Conservation (phyloP, 1,284 basidiomycete species). For the Termitomyces sp. region DNA sequence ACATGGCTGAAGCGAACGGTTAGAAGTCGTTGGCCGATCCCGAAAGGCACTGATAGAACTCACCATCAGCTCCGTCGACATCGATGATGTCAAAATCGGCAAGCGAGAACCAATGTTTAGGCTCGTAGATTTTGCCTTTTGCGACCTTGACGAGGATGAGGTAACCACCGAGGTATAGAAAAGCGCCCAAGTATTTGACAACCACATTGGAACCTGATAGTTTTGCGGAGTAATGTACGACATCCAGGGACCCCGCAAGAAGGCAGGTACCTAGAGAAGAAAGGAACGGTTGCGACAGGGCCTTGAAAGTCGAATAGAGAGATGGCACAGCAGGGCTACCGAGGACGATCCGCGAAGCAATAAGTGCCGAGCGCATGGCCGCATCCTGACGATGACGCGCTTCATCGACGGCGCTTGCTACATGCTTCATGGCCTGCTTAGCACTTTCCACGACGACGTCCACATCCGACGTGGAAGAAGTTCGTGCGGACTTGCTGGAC, state of each 20-base stretch:
- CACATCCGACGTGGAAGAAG: slow-evolving; percentile 27
- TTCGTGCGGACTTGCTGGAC: slow-evolving; percentile 28
- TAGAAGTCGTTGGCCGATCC: background rate
- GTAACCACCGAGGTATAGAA: slow-evolving; percentile 83
- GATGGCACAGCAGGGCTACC: slow-evolving; percentile 24
- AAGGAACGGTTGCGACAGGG: slow-evolving; percentile 52
- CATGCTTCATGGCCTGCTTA: slow-evolving; percentile 55
- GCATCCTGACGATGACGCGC: slow-evolving; percentile 60
- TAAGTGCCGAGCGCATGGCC: slow-evolving; percentile 62
- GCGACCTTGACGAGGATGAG: slow-evolving; percentile 81
- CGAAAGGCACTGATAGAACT: slow-evolving; percentile 18
- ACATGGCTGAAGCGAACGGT: slow-evolving; percentile 44
- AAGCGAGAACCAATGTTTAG: slow-evolving; percentile 82
- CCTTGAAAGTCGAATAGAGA: slow-evolving; percentile 24
- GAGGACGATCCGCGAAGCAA: slow-evolving; percentile 59
- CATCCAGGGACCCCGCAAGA: slow-evolving; percentile 79
- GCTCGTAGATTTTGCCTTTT: slow-evolving; percentile 78
- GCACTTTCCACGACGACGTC: slow-evolving; percentile 49
- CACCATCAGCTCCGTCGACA: slow-evolving; percentile 63
- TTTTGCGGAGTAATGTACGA: slow-evolving; percentile 55
- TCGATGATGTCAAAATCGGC: slow-evolving; percentile 69
- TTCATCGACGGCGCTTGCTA: slow-evolving; percentile 58
- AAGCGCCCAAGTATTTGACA: slow-evolving; percentile 84
- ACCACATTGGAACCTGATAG: slow-evolving; percentile 46
- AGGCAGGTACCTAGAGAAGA: slow-evolving; percentile 67